Base-by-base conservation (phyloP, 2,329 filamentous ascomycete species). In the Leptographium wingfieldii region DNA sequence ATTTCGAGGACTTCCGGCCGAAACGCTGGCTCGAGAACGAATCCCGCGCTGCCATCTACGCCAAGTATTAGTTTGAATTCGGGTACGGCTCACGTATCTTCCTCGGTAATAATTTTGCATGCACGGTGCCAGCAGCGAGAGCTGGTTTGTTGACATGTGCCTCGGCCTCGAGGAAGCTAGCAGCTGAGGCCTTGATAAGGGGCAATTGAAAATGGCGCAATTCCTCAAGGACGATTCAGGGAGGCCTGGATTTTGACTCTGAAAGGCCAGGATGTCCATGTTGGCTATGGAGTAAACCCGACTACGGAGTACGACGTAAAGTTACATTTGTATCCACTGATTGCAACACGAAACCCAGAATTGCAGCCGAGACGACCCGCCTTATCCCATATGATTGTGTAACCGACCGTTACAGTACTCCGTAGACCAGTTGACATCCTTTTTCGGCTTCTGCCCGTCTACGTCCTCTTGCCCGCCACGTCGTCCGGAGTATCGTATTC, bases 61-160 rank as follows among this genome's bases (percentile, higher is more conserved):
- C 31, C 9, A 61, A 59, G 51, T 74, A 73, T 1, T 78, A 80
- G 74, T 74, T 83, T 64, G 78, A 80, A 55, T 83, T 82, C 67
- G 80, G 80, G 0, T 77, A 76, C 29, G 80, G 80, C 0, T 73
- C 77, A 1, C 68, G 80, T 63, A 80, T 80, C 2, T 83, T 80
- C 61, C 78, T 67, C 74, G 81, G 81, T 22, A 22, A 22, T 1
- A 22, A 22, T 22, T 22, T 22, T 1, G 22, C 22, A 22, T 1
- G 22, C 22, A 22, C 22, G 22, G 22, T 22, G 22, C 40, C 40
- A 16, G 40, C 40, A 16, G 40, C 40, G 40, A 46, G 16, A 46
- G 40, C 7, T 46, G 16, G 38, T n/a, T 46, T n/a, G 1, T 16
- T 5, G 40, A 46, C 40, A 46, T 46, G 40, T 43, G 38, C 5